Percentiles rank a stretch among this genome's conserved stretches.
phyloP scores from a whole-genome alignment of 768 basidiomycete genomes.

The Boletus rubescentipes region DNA sequence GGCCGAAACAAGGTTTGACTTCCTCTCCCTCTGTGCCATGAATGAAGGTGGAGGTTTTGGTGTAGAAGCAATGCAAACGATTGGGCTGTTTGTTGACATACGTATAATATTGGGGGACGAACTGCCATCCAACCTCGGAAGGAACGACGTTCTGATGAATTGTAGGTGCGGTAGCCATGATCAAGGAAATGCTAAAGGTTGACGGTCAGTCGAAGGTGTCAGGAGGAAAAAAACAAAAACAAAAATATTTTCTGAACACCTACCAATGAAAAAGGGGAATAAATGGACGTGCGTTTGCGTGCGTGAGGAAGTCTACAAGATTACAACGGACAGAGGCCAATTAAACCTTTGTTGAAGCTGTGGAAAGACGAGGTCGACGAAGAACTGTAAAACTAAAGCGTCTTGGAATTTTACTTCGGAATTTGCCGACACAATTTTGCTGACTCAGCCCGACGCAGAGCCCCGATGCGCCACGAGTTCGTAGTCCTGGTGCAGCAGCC shows the following conservation, averaged over 20 bases:
- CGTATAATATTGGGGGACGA: slow-evolving; percentile 98
- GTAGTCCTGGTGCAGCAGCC: too few relatives aligned
- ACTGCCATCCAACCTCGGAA: slow-evolving; percentile 98
- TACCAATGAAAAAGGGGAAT: slow-evolving; percentile 32
- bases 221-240: not conserved
- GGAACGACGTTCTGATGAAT: slow-evolving; percentile 70
- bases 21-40: slow-evolving; percentile 99
- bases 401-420: slow-evolving; percentile 31
- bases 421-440: slow-evolving; percentile 24
- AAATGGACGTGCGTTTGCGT: slow-evolving; percentile 34
- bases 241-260: not conserved
- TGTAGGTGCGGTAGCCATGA: slow-evolving; percentile 44
- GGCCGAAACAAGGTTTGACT: slow-evolving; percentile 82
- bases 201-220: not conserved
- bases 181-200: slow-evolving; percentile 28
- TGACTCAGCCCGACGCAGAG: slow-evolving; percentile 33
- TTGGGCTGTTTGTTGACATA: slow-evolving; percentile 97
- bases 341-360: slow-evolving; percentile 28
- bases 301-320: slow-evolving; percentile 40
- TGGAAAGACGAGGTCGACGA: slow-evolving; percentile 25
- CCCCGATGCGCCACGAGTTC: too few relatives aligned
- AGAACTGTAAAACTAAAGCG: slow-evolving; percentile 16
- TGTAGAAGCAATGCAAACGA: slow-evolving; percentile 98
- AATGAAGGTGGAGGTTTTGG: slow-evolving; percentile 94
- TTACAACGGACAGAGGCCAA: slow-evolving; percentile 33